Evolutionary conservation across 345 rosid genomes (phyloP).

Genomic region (Bretschneidera sinensis): DNA sequence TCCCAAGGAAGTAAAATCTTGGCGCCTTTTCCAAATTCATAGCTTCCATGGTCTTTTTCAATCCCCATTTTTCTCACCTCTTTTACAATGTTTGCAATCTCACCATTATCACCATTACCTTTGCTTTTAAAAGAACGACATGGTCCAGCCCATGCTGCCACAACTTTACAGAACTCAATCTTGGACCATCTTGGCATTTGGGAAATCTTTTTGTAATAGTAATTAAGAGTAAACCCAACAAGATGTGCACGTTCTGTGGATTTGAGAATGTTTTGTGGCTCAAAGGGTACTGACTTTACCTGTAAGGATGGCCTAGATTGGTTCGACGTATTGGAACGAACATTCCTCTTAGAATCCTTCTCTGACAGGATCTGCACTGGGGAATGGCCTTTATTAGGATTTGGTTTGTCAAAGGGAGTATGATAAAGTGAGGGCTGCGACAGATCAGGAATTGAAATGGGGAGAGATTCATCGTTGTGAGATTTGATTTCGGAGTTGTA

Average conservation of each 20-base stretch:
- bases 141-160: conserved; percentile 3
- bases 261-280: not conserved
- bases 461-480: not conserved
- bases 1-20: conserved; percentile 2
- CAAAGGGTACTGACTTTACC: not conserved
- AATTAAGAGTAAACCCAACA: not conserved
- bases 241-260: not conserved
- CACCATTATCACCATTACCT: not conserved
- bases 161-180: not conserved
- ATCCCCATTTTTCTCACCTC: not conserved
- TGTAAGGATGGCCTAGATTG: not conserved
- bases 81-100: not conserved
- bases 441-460: conserved; percentile 1
- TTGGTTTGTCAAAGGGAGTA: not conserved
- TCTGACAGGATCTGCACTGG: not conserved
- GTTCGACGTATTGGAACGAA: not conserved
- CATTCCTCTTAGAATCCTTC: not conserved
- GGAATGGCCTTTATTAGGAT: not conserved
- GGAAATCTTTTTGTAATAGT: not conserved
- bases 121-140: not conserved
- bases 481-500: not conserved
- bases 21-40: not conserved
- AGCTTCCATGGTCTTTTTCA: not conserved
- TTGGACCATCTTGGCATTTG: not conserved
- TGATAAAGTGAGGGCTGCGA: not conserved